Conservation (phyloP, 768 basidiomycete species). For the Daedaleopsis nitida region DNA sequence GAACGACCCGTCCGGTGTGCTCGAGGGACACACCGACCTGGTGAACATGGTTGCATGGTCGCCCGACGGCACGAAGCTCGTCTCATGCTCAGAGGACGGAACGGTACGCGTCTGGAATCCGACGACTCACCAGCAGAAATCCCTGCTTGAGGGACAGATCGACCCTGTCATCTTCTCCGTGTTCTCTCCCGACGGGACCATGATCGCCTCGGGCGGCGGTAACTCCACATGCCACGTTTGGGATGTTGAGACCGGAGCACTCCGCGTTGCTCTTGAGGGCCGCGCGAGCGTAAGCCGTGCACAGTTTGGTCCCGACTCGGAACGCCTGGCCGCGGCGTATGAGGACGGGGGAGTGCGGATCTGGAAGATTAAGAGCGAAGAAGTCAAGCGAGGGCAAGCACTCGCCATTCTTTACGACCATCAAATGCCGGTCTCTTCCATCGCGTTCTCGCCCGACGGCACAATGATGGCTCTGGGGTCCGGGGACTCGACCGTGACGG, state of each 20-base stretch:
- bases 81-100: slow-evolving; percentile 47
- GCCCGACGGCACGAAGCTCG: slow-evolving; percentile 32
- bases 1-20: neutral
- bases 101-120: slow-evolving; percentile 31
- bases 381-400: neutral
- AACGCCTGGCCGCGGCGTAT: slow-evolving; percentile 10
- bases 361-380: slow-evolving; percentile 7
- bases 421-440: slow-evolving; percentile 1
- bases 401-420: slow-evolving; percentile 3
- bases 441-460: slow-evolving; percentile 14
- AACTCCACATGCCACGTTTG: slow-evolving; percentile 27
- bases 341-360: slow-evolving; percentile 16
- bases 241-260: slow-evolving; percentile 41
- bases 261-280: neutral
- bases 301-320: slow-evolving; percentile 18
- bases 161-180: slow-evolving; percentile 4
- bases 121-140: slow-evolving; percentile 1
- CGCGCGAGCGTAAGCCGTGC: slow-evolving; percentile 31
- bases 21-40: slow-evolving; percentile 8
- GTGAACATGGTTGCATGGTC: slow-evolving; percentile 10
- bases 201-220: slow-evolving; percentile 3
- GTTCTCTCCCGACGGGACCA: slow-evolving; percentile 14
- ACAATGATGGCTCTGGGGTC: slow-evolving; percentile 10
- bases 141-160: slow-evolving; percentile 5
- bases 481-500: slow-evolving; percentile 8